Conservation (phyloP, 2,329 filamentous ascomycete species). For the Microdochium bolleyi region DNA sequence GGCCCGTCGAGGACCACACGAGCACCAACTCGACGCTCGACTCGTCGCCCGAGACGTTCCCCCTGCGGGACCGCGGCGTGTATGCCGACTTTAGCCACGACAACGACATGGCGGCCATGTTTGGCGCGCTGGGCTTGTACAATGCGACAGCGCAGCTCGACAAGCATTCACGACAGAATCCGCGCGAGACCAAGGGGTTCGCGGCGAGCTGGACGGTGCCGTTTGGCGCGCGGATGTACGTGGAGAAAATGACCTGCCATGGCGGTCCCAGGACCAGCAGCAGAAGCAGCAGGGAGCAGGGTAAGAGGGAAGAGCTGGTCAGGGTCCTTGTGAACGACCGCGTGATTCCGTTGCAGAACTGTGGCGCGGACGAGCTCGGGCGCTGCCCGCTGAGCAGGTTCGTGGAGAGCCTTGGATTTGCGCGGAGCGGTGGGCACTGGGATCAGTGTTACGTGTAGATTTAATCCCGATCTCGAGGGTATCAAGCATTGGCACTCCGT, state of each 20-base stretch:
- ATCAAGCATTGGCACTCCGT: too few species aligned
- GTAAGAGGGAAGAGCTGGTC: conserved; percentile 51
- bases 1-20: conserved; percentile 64
- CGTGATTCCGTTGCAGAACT: conserved; percentile 64
- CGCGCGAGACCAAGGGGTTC: conserved; percentile 50
- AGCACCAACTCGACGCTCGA: conserved; percentile 74
- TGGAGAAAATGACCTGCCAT: conserved; percentile 76
- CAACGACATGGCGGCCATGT: conserved; percentile 74
- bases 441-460: conserved; percentile 45
- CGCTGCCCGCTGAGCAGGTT: conserved; percentile 64
- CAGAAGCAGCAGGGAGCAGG: conserved; percentile 30
- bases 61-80: conserved; percentile 54
- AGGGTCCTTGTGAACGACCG: conserved; percentile 78
- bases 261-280: conserved; percentile 12
- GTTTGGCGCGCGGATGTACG: conserved; percentile 72
- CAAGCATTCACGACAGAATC: conserved; percentile 30
- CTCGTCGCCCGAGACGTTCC: conserved; percentile 59
- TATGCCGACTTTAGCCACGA: conserved; percentile 94
- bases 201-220: conserved; percentile 74
- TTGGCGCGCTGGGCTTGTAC: conserved; percentile 72
- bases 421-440: conserved; percentile 66
- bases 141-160: conserved; percentile 52
- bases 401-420: conserved; percentile 69
- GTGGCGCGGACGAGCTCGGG: conserved; percentile 61
- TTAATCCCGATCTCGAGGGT: too few species aligned